phyloP scores from a whole-genome alignment of 176 grass and related monocot species.

The Raddia distichophylla region DNA sequence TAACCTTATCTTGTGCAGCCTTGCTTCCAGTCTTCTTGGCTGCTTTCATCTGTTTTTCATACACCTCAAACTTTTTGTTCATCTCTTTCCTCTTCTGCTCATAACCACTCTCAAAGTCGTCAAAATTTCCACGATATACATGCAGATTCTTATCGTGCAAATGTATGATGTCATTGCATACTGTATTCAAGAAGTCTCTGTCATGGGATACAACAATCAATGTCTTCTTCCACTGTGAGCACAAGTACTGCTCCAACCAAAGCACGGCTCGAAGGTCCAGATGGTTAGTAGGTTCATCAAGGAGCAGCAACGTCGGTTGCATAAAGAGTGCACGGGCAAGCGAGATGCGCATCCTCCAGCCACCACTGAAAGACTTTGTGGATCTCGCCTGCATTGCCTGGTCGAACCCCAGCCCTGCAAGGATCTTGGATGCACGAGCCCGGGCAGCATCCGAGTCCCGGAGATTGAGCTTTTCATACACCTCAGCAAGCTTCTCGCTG shows the following conservation, averaged over 20 bases:
- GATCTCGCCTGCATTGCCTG: conserved; percentile 85
- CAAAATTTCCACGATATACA: conserved; percentile 91
- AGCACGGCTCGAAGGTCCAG: conserved; percentile 93
- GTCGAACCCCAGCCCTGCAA: conserved; percentile 79
- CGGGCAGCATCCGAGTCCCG: conserved; percentile 72
- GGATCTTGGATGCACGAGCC: conserved; percentile 74
- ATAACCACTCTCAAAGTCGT: conserved; percentile 91
- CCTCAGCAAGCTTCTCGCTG: conserved; percentile 61
- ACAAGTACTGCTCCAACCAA: conserved; percentile 93
- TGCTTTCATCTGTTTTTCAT: conserved; percentile 87
- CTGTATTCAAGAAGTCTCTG: conserved; percentile 87
- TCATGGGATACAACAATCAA: conserved; percentile 91
- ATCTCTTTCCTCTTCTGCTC: conserved; percentile 95
- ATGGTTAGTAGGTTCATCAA: conserved; percentile 96
- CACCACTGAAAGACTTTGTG: conserved; percentile 89
- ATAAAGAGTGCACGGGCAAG: conserved; percentile 94
- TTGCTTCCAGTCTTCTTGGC: conserved; percentile 91
- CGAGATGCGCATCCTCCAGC: conserved; percentile 98
- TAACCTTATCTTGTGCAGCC: conserved; percentile 86
- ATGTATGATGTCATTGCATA: conserved; percentile 92
- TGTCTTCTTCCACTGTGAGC: conserved; percentile 94
- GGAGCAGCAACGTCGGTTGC: conserved; percentile 86
- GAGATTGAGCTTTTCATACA: conserved; percentile 88
- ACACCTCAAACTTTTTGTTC: conserved; percentile 81
- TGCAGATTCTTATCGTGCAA: conserved; percentile 79